Base-by-base conservation (phyloP, 441 rosid species). In the Brassica hybrid region DNA sequence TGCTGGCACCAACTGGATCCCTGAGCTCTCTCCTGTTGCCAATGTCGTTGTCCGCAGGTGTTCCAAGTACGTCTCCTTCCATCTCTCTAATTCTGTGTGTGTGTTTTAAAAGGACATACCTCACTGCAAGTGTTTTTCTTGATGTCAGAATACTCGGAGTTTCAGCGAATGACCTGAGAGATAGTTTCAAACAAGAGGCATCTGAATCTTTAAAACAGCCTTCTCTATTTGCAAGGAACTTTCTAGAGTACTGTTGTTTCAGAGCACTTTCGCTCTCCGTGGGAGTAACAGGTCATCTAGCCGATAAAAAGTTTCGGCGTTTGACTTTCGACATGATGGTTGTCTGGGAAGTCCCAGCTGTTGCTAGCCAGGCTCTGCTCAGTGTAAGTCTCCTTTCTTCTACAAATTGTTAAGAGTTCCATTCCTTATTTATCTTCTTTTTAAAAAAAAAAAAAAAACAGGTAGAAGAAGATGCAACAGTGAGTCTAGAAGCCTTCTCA, bases 211-310 rank as follows among this genome's bases (percentile, higher is more conserved):
- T 88, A 60, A 94, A 90, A 85, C 91, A 86, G 76, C 91, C 88
- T 27, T 83, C 91, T 16, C 75, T 72, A 13, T 89, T 92, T 76
- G 95, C 96, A 0, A 92, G 94, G 83, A 94, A 92, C 82, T 88
- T 94, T 77, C 82, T 94, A 86, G 98, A 94, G 74, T 92, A 88
- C 74, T 94, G 97, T 80, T 88, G 95, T 87, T 92, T 92, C 82
- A 88, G 86, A 80, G 85, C 98, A 61, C 90, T 94, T 80, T 89
- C 96, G 17, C 70, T 87, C 8, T 86, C 88, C 52, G 84, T 87
- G 75, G 86, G 81, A 81, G 84, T 75, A 36, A 75, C 79, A 0
- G 89, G 90, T 67, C 94, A 91, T 88, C 82, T 94, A 65, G 87
- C 87, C 54, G 95, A 91, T 73, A 90, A 86, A 80, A 90, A 84